These are phyloP conservation scores for Candida multigemmis DNA, from an alignment of 805 yeast species.

Conservation along the genomic window DNA sequence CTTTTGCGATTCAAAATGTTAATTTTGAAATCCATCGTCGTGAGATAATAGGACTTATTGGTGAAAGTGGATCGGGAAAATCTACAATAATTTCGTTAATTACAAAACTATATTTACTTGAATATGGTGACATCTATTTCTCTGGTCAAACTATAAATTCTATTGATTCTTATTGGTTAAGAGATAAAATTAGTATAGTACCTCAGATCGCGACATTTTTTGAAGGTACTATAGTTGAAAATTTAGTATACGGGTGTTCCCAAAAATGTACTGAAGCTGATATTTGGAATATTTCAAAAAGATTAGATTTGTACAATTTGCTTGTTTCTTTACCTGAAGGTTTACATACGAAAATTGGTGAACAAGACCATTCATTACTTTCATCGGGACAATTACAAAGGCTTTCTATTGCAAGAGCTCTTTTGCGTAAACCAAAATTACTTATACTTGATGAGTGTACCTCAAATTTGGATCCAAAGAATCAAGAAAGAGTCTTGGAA, in stretches of 20 bases:
- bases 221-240: conserved; percentile 65
- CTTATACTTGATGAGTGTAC: conserved; percentile 87
- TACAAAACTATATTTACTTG: conserved; percentile 39
- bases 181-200: conserved; percentile 56
- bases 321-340: conserved; percentile 48
- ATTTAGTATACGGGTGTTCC: conserved; percentile 52
- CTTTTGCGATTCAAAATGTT: conserved; percentile 27
- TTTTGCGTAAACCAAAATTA: conserved; percentile 55
- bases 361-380: conserved; percentile 31
- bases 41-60: conserved; percentile 60
- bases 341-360: conserved; percentile 46
- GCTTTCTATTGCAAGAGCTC: conserved; percentile 73
- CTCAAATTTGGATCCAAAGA: conserved; percentile 70
- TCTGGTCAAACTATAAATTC: conserved; percentile 33
- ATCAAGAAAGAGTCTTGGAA: conserved; percentile 39
- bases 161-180: conserved; percentile 37
- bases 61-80: conserved; percentile 89
- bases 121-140: conserved; percentile 30
- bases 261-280: conserved; percentile 11
- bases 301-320: conserved; percentile 40
- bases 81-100: conserved; percentile 62
- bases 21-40: conserved; percentile 33
- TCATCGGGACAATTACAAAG: conserved; percentile 94
- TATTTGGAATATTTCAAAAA: conserved; percentile 29
- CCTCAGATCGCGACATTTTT: conserved; percentile 68